phyloP scores from a whole-genome alignment of 129 eudicot genomes.

The Flaveria ramosissima region DNA sequence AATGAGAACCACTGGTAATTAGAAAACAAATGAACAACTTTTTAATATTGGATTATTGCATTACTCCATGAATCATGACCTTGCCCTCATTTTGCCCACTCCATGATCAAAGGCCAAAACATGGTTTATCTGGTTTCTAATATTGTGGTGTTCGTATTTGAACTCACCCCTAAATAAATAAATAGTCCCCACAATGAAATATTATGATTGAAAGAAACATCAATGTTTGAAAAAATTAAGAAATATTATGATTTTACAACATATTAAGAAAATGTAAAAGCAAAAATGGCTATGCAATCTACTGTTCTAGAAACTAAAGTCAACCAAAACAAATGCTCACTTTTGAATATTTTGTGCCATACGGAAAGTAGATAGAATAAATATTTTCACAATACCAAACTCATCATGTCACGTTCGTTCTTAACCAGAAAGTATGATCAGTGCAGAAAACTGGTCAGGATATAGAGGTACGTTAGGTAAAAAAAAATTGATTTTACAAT shows the following conservation, averaged over 20 bases:
- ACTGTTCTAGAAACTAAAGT: no score
- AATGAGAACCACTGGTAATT: neutral
- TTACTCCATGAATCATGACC: neutral
- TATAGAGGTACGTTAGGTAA: neutral
- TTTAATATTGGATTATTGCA: neutral
- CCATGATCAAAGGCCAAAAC: neutral
- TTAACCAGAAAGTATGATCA: slow-evolving; percentile 13
- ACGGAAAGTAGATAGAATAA: no score
- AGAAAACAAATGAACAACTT: neutral
- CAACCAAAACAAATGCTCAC: no score
- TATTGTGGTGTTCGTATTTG: neutral
- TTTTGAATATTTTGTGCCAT: no score
- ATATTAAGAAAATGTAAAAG: neutral
- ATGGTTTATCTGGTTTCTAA: neutral
- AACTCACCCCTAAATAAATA: neutral
- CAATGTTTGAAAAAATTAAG: neutral
- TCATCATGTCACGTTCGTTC: neutral
- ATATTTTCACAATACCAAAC: neutral
- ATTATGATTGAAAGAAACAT: neutral
- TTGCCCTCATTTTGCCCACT: no score
- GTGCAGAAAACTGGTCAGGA: slow-evolving; percentile 16
- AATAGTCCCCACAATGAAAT: neutral
- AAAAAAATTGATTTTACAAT: neutral
- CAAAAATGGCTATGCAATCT: no score
- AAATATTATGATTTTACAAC: neutral